Evolutionary conservation across 805 yeast species (phyloP).

Genomic region (Grigorovia jiainica): DNA sequence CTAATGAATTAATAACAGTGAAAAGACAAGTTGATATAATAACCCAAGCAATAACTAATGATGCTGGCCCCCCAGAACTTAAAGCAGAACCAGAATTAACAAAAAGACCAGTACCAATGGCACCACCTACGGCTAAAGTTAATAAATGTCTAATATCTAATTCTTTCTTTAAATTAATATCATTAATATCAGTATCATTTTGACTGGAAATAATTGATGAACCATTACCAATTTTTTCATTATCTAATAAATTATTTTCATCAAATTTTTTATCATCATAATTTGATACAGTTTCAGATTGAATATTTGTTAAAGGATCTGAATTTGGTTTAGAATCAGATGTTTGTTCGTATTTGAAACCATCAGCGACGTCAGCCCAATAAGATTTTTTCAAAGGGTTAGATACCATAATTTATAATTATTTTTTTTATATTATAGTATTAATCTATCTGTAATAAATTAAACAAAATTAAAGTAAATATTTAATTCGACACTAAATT

Average conservation of each 20-base stretch:
- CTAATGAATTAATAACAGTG: constrained; percentile 46
- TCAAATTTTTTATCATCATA: background rate
- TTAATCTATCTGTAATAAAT: background rate
- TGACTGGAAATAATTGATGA: background rate
- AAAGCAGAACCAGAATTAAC: constrained; percentile 57
- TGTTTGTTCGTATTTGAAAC: constrained; percentile 9
- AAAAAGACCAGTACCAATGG: constrained; percentile 61
- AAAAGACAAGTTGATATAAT: constrained; percentile 50
- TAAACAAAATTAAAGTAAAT: background rate
- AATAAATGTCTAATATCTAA: constrained; percentile 39
- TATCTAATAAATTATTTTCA: background rate
- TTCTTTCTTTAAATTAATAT: constrained; percentile 16
- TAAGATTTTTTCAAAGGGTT: constrained; percentile 12
- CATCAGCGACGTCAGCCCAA: constrained; percentile 14
- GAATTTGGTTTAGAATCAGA: background rate
- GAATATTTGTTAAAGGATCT: background rate
- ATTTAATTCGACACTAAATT: no score
- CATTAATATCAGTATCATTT: constrained; percentile 5
- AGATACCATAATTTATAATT: constrained; percentile 3
- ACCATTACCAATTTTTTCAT: background rate
- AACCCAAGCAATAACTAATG: constrained; percentile 46
- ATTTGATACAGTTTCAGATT: background rate
- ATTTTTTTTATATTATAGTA: background rate
- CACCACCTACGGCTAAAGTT: constrained; percentile 61
- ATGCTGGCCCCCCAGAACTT: constrained; percentile 54